Base-by-base conservation (phyloP, 1,139 yeast species). In the Geotrichum histeridarum region DNA sequence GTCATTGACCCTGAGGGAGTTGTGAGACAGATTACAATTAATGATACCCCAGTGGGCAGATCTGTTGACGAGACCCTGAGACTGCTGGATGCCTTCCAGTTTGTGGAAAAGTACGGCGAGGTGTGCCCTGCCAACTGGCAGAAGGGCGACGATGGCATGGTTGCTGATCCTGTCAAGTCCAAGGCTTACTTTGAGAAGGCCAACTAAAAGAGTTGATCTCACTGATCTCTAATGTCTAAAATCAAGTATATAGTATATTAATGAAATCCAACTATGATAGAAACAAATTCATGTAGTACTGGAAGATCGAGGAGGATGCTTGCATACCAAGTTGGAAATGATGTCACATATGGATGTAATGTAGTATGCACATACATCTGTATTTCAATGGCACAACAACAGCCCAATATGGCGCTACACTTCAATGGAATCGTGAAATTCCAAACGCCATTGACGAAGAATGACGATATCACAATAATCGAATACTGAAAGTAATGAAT, bases 91-190 rank as follows among this genome's bases (percentile, higher is more conserved):
- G 98, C 97, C 68, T 91, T 93, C 96, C 95, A 91, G 80, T 90
- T 93, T 89, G 86, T 96, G 70, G 96, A 91, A 76, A 86, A 88
- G 81, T 78, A 91, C 82, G 96, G 98, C 77, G 96, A 93, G 77
- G 98, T 93, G 65, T 88, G 96, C 78, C 97, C 97, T 56, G 97
- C 98, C 74, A 91, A 90, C 94, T 93, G 99, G 98, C 87, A 88
- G 67, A 91, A 94, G 77, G 98, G 98, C 78, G 74, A 89, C 60
- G 95, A 87, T 70, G 87, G 96, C 77, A 91, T 91, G 79, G 85
- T 86, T 77, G 93, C 96, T 69, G 86, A 80, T 67, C 93, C 89
- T 66, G 79, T 75, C 55, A 82, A 79, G 67, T 86, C 96, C 66
- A 86, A 86, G 80, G 87, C 82, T 71, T 87, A 86, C 86, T 87